Evolutionary conservation across 1,284 basidiomycete species (phyloP).

Genomic region (Moesziomyces parantarcticus): DNA sequence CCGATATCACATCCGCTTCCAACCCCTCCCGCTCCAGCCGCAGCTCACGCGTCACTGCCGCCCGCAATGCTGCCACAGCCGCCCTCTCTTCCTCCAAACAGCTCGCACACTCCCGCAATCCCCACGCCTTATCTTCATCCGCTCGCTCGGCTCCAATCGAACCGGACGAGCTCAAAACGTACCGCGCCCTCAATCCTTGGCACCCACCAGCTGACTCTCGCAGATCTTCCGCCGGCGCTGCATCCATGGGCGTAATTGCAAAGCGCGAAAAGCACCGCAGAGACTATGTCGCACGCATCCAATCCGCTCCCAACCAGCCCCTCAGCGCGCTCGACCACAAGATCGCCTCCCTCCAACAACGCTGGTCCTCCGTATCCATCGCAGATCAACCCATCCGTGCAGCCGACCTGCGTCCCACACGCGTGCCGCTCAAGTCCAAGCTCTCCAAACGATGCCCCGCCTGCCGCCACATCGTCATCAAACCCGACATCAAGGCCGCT

Average conservation of each 20-base stretch:
- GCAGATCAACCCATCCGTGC: slow-evolving; percentile 72
- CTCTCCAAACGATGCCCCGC: slow-evolving; percentile 92
- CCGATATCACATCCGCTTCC: neutral
- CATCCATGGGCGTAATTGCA: slow-evolving; percentile 31
- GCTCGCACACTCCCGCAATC: slow-evolving; percentile 16
- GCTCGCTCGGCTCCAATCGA: slow-evolving; percentile 26
- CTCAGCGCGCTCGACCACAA: slow-evolving; percentile 60
- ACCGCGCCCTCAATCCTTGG: slow-evolving; percentile 48
- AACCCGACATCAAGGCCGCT: slow-evolving; percentile 95
- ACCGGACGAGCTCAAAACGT: slow-evolving; percentile 45
- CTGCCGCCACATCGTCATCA: slow-evolving; percentile 95
- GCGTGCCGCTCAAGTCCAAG: slow-evolving; percentile 91
- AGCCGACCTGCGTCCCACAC: slow-evolving; percentile 79
- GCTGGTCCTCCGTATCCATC: slow-evolving; percentile 76
- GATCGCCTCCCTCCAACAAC: slow-evolving; percentile 79
- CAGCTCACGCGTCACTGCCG: slow-evolving; percentile 26
- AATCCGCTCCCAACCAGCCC: slow-evolving; percentile 16
- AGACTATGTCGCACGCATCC: slow-evolving; percentile 69
- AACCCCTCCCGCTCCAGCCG: slow-evolving; percentile 7
- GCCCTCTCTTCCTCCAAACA: slow-evolving; percentile 44
- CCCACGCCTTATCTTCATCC: slow-evolving; percentile 1
- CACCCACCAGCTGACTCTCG: slow-evolving; percentile 13
- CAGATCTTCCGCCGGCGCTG: slow-evolving; percentile 7
- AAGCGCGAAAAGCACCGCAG: slow-evolving; percentile 77
- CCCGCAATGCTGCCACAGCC: slow-evolving; percentile 32